These are phyloP conservation scores for Talaromyces sp. DNA, from an alignment of 2,329 filamentous ascomycete genomes.

Conservation along the genomic window DNA sequence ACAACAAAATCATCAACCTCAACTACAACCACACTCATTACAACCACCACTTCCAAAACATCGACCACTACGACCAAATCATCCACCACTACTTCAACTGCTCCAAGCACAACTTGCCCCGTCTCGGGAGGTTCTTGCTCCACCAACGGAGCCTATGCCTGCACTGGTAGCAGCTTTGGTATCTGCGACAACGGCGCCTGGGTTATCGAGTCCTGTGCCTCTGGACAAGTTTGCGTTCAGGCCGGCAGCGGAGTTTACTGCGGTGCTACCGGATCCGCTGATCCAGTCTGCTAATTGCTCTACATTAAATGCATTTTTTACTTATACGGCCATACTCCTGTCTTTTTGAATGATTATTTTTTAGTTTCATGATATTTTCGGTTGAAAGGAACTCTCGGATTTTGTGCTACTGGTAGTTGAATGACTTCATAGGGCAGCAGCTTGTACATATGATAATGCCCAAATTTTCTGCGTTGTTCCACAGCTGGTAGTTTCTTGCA, in stretches of 20 bases:
- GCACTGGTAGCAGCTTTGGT: constrained; percentile 12
- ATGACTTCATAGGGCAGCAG: not conserved
- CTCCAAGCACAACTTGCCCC: constrained; percentile 4
- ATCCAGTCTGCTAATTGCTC: not conserved
- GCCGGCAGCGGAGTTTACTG: constrained; percentile 11
- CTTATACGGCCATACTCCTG: no score
- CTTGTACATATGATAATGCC: not conserved
- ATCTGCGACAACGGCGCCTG: constrained; percentile 10
- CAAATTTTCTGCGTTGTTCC: no score
- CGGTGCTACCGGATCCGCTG: not conserved
- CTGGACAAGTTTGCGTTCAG: constrained; percentile 12
- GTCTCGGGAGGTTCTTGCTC: constrained; percentile 3
- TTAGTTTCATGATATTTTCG: not conserved
- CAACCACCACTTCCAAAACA: not conserved
- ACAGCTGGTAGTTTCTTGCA: no score
- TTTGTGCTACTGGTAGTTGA: not conserved
- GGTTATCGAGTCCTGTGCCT: constrained; percentile 14
- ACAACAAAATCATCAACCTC: not conserved
- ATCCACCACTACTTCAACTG: not conserved
- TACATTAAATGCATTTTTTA: not conserved
- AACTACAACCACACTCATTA: not conserved
- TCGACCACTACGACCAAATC: constrained; percentile 7
- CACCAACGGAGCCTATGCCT: constrained; percentile 2
- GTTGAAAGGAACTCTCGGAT: not conserved
- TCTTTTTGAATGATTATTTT: not conserved